Evolutionary conservation across 148 eudicot genomes (phyloP).

Genomic region (Polygonum maritimum): DNA sequence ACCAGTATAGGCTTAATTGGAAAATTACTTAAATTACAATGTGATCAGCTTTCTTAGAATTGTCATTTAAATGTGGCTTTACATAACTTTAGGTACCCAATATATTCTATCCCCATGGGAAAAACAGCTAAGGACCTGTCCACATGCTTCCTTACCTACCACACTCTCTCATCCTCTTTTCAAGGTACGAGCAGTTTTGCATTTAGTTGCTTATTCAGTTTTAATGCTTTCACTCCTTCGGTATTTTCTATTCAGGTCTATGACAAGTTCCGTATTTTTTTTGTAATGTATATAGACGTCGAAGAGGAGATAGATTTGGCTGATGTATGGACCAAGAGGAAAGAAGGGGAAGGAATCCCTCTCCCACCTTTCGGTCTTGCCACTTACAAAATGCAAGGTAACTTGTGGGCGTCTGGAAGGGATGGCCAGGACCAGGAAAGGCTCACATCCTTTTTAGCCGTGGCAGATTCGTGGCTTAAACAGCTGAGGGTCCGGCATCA

Average conservation of each 20-base stretch:
- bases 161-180: constrained; percentile 16
- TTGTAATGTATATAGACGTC: constrained; percentile 47
- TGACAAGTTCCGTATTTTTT: neutral
- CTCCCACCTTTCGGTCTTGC: constrained; percentile 79
- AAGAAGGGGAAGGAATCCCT: constrained; percentile 63
- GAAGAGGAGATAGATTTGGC: constrained; percentile 36
- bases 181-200: constrained; percentile 3
- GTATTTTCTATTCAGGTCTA: neutral
- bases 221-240: neutral
- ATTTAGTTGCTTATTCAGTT: neutral
- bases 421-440: constrained; percentile 64
- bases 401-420: constrained; percentile 53
- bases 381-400: constrained; percentile 93
- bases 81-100: constrained; percentile 11
- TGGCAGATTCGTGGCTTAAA: constrained; percentile 97
- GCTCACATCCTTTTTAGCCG: constrained; percentile 60
- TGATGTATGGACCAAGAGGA: constrained; percentile 30
- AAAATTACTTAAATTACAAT: neutral
- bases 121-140: constrained; percentile 7
- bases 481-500: constrained; percentile 86
- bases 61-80: neutral
- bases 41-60: neutral
- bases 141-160: constrained; percentile 16
- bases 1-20: neutral
- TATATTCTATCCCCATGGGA: constrained; percentile 14